Evolutionary conservation across 2,329 filamentous ascomycete genomes (phyloP).

Genomic region (Diaporthe vexans): DNA sequence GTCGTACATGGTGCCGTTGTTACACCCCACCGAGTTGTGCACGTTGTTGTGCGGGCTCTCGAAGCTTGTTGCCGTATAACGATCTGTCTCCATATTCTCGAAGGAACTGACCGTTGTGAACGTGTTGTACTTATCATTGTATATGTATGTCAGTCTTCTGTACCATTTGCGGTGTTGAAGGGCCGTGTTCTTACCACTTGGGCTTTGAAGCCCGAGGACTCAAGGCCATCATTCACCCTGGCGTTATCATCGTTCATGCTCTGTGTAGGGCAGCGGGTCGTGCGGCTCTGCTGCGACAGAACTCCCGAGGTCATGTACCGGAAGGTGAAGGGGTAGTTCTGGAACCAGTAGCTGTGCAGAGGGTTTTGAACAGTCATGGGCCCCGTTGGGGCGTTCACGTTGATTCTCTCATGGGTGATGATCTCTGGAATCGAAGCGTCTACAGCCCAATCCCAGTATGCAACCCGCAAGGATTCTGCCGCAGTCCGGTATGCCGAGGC

Average conservation of each 20-base stretch:
- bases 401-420: constrained; percentile 48
- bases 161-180: neutral
- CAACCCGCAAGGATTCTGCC: constrained; percentile 61
- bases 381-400: constrained; percentile 46
- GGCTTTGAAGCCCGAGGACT: constrained; percentile 53
- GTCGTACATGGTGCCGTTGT: constrained; percentile 51
- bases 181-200: constrained; percentile 55
- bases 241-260: constrained; percentile 55
- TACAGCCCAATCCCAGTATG: constrained; percentile 69
- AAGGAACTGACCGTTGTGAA: constrained; percentile 56
- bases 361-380: constrained; percentile 60
- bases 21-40: constrained; percentile 56
- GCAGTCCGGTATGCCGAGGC: constrained; percentile 57
- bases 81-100: constrained; percentile 57
- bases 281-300: constrained; percentile 51
- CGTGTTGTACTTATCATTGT: constrained; percentile 55
- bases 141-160: constrained; percentile 12
- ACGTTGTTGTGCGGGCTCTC: constrained; percentile 61
- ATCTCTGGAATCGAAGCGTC: constrained; percentile 59
- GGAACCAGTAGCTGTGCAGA: constrained; percentile 65
- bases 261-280: constrained; percentile 55
- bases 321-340: constrained; percentile 54
- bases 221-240: constrained; percentile 54
- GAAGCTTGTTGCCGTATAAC: constrained; percentile 55
- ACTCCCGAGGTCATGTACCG: constrained; percentile 46